Conservation (phyloP, 129 eudicot genomes). For the Flaveria bidentis region DNA sequence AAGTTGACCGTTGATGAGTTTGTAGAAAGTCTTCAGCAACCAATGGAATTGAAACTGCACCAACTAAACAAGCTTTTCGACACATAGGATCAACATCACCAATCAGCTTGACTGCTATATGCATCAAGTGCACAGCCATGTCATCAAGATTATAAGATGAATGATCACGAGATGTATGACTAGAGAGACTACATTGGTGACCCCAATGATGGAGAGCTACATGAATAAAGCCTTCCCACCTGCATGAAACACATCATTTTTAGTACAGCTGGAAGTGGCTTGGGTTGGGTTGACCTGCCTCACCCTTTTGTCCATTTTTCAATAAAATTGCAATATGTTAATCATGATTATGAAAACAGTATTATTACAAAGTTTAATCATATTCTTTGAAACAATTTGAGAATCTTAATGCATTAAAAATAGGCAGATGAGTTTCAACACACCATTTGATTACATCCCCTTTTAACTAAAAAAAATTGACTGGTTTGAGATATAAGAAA, state of each 20-base stretch:
- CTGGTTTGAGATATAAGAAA: neutral
- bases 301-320: neutral
- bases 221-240: conserved; percentile 94
- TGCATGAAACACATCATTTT: conserved; percentile 22
- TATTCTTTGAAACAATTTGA: neutral
- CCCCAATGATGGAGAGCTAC: conserved; percentile 69
- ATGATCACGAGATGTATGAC: conserved; percentile 20
- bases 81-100: conserved; percentile 49
- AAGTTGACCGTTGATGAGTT: conserved; percentile 44
- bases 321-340: neutral
- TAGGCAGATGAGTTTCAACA: neutral
- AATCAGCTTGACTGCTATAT: conserved; percentile 58
- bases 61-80: conserved; percentile 84
- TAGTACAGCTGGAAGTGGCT: neutral
- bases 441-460: neutral
- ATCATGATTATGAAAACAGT: neutral
- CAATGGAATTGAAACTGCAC: conserved; percentile 43
- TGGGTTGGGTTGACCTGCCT: neutral
- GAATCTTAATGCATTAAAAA: neutral
- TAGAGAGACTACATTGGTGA: conserved; percentile 25
- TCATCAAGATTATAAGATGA: conserved; percentile 38
- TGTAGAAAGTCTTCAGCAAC: conserved; percentile 40
- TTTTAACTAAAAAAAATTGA: neutral
- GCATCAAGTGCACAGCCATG: conserved; percentile 48
- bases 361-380: neutral